Evolutionary conservation across 768 basidiomycete species (phyloP).

Genomic region (Phlebiopsis gigantea): DNA sequence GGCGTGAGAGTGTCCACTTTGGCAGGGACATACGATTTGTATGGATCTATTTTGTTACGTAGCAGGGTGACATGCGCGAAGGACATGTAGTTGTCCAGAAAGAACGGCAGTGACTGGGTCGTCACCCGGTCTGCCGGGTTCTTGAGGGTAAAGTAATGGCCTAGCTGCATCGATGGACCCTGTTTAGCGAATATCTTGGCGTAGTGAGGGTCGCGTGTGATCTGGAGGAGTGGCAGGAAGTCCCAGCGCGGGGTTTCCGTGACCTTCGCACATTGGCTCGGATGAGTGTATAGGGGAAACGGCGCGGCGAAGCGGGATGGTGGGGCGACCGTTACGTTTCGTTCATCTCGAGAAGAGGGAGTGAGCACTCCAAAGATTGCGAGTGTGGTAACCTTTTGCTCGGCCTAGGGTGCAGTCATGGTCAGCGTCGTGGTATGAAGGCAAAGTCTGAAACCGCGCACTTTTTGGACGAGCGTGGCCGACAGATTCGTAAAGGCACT

Average conservation of each 20-base stretch:
- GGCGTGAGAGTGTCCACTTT: no score
- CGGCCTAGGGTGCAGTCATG: neutral
- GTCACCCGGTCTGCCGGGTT: slow-evolving; percentile 40
- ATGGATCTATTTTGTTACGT: neutral
- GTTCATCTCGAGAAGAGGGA: no score
- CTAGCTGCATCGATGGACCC: slow-evolving; percentile 52
- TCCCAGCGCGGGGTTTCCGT: slow-evolving; percentile 27
- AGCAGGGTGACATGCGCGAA: neutral
- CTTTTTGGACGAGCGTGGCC: neutral
- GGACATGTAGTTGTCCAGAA: slow-evolving; percentile 44
- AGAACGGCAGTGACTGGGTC: slow-evolving; percentile 45
- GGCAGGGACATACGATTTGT: neutral
- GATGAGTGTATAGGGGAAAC: slow-evolving; percentile 49
- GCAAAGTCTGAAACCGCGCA: neutral
- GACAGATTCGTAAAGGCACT: neutral
- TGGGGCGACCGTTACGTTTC: slow-evolving; percentile 32
- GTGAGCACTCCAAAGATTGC: slow-evolving; percentile 9
- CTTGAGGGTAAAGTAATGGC: slow-evolving; percentile 47
- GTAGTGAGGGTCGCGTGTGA: slow-evolving; percentile 38
- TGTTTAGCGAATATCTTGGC: slow-evolving; percentile 32
- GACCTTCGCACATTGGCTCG: slow-evolving; percentile 27
- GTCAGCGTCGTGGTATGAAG: neutral
- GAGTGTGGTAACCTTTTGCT: neutral
- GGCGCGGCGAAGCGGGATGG: slow-evolving; percentile 56
- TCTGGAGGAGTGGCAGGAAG: slow-evolving; percentile 30